phyloP scores from a whole-genome alignment of 441 rosid species.

The Geranium incanum region DNA sequence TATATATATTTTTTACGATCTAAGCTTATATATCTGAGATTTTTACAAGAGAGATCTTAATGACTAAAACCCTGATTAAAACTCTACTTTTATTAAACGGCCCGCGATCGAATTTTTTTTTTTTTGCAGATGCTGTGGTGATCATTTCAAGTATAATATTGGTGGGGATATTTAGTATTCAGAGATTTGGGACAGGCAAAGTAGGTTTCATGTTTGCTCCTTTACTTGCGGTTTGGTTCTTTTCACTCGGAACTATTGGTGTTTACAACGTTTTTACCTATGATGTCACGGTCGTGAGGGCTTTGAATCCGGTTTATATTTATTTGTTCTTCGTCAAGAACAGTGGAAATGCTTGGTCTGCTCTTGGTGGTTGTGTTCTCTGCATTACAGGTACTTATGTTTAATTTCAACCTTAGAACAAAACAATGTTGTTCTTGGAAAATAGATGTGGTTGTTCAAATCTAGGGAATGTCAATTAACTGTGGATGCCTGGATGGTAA shows the following conservation, averaged over 20 bases:
- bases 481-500: too few relatives aligned
- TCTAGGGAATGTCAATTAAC: too few relatives aligned
- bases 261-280: slow-evolving; percentile 71
- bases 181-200: slow-evolving; percentile 95
- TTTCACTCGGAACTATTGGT: slow-evolving; percentile 81
- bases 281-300: slow-evolving; percentile 62
- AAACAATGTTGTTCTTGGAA: too few relatives aligned
- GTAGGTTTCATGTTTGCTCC: slow-evolving; percentile 89
- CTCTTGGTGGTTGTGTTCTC: slow-evolving; percentile 94
- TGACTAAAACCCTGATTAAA: too few relatives aligned
- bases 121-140: slow-evolving; percentile 75
- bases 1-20: too few relatives aligned
- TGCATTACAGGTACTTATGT: slow-evolving; percentile 70
- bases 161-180: slow-evolving; percentile 83
- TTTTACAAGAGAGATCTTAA: too few relatives aligned
- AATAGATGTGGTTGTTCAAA: too few relatives aligned
- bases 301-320: slow-evolving; percentile 82
- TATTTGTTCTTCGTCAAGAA: slow-evolving; percentile 80
- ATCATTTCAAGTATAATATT: slow-evolving; percentile 82
- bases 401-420: too few relatives aligned
- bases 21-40: too few relatives aligned
- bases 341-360: slow-evolving; percentile 71
- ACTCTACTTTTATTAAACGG: background rate
- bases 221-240: slow-evolving; percentile 86
- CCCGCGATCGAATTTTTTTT: slow-evolving; percentile 17